phyloP scores from a whole-genome alignment of 2,329 filamentous ascomycete genomes.

The Pseudocercospora fuligena region DNA sequence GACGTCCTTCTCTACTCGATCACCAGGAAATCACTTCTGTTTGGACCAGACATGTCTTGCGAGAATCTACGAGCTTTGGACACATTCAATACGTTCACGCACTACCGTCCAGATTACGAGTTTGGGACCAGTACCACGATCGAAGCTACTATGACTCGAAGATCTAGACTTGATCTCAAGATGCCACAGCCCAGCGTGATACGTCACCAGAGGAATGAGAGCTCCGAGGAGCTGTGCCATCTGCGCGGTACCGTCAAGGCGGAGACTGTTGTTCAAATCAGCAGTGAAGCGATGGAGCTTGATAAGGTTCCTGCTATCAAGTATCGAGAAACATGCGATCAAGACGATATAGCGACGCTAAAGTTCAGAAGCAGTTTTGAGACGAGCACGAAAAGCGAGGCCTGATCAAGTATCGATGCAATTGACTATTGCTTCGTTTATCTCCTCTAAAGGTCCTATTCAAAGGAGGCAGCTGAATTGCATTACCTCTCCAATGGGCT shows the following conservation, averaged over 20 bases:
- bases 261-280: slow-evolving; percentile 22
- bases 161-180: slow-evolving; percentile 5
- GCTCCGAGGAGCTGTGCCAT: slow-evolving; percentile 6
- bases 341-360: background rate
- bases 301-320: background rate
- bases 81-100: slow-evolving; percentile 27
- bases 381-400: slow-evolving; percentile 2
- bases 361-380: background rate
- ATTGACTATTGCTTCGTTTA: background rate
- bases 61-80: slow-evolving; percentile 31
- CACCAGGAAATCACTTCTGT: slow-evolving; percentile 59
- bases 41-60: slow-evolving; percentile 53
- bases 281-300: slow-evolving; percentile 16
- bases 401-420: background rate
- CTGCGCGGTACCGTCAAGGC: slow-evolving; percentile 13
- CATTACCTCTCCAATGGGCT: background rate
- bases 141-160: slow-evolving; percentile 70
- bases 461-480: background rate
- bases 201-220: background rate
- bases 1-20: slow-evolving; percentile 62
- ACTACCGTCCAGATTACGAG: slow-evolving; percentile 27
- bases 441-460: background rate
- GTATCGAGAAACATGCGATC: background rate
- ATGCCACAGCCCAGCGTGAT: background rate
- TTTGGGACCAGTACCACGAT: slow-evolving; percentile 36